phyloP scores from a whole-genome alignment of 495 filamentous ascomycete genomes.

The Bacidia gigantensis region DNA sequence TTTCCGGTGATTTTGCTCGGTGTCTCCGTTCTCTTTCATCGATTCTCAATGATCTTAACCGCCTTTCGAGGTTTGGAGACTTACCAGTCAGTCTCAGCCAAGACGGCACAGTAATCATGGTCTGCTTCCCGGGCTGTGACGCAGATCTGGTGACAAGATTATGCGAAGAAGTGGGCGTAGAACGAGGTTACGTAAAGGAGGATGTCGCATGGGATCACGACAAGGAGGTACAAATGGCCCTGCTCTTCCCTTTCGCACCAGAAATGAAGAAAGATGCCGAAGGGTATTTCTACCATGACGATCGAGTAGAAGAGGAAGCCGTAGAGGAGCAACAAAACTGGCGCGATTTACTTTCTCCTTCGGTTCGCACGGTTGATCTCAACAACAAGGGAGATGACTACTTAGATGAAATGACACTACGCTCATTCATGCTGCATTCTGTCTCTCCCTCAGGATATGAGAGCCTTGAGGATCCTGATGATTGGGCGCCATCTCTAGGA shows the following conservation, averaged over 20 bases:
- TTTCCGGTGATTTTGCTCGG: conserved; percentile 80
- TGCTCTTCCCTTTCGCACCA: conserved; percentile 78
- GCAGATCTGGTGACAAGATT: conserved; percentile 66
- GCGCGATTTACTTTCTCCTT: conserved; percentile 42
- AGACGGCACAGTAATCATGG: conserved; percentile 38
- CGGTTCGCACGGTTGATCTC: conserved; percentile 17
- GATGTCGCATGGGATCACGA: conserved; percentile 57
- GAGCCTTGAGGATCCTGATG: conserved; percentile 29
- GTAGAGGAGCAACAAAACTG: conserved; percentile 34
- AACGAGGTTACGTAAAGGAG: conserved; percentile 60
- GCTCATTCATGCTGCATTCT: conserved; percentile 2
- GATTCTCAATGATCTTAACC: conserved; percentile 68
- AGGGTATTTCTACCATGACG: conserved; percentile 21
- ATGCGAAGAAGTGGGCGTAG: conserved; percentile 74
- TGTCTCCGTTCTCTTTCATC: conserved; percentile 70
- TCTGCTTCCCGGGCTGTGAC: conserved; percentile 87
- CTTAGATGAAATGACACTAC: conserved; percentile 11
- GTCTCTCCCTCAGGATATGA: conserved; percentile 17
- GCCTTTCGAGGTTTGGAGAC: conserved; percentile 61
- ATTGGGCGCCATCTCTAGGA: conserved; percentile 2
- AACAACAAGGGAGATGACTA: conserved; percentile 20
- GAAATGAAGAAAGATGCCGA: conserved; percentile 15
- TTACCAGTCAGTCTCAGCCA: conserved; percentile 57
- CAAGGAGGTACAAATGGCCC: conserved; percentile 53
- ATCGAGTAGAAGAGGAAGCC: conserved; percentile 14